Evolutionary conservation across 2,329 filamentous ascomycete species (phyloP).

Genomic region (Arthrobotrys conoides): DNA sequence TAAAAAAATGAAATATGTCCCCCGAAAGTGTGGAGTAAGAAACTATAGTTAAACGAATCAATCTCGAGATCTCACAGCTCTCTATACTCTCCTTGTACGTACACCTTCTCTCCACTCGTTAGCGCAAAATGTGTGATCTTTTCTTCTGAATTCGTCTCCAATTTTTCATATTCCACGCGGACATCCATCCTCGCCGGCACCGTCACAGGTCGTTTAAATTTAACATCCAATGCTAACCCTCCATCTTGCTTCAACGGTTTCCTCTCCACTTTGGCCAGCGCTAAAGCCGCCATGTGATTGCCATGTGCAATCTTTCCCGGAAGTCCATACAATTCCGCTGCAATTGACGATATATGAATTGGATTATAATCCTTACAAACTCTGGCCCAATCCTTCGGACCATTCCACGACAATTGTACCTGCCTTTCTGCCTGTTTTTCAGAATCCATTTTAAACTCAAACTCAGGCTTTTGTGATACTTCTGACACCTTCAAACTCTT

Average conservation of each 20-base stretch:
- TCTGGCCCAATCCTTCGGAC: slow-evolving; percentile 46
- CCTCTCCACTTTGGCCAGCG: slow-evolving; percentile 5
- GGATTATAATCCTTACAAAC: slow-evolving; percentile 57
- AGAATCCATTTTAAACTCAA: slow-evolving; percentile 25
- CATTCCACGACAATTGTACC: slow-evolving; percentile 8
- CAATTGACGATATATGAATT: slow-evolving; percentile 47
- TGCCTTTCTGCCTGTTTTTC: not conserved
- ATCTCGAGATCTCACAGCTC: not conserved
- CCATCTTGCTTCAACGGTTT: slow-evolving; percentile 12
- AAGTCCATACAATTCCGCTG: slow-evolving; percentile 43
- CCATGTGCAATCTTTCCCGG: slow-evolving; percentile 54
- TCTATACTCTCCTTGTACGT: slow-evolving; percentile 39
- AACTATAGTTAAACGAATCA: not conserved
- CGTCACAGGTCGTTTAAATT: slow-evolving; percentile 42
- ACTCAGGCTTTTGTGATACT: slow-evolving; percentile 19
- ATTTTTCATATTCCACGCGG: not conserved
- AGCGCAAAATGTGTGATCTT: slow-evolving; percentile 39
- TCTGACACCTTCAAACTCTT: slow-evolving; percentile 18
- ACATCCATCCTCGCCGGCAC: slow-evolving; percentile 32
- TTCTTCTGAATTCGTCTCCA: not conserved
- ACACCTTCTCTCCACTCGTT: slow-evolving; percentile 34
- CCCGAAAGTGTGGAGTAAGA: no score
- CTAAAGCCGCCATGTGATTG: slow-evolving; percentile 49
- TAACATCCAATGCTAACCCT: slow-evolving; percentile 25
- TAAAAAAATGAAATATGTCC: no score